Conservation (phyloP, 2,329 filamentous ascomycete species). For the Epichloe gansuensis region DNA sequence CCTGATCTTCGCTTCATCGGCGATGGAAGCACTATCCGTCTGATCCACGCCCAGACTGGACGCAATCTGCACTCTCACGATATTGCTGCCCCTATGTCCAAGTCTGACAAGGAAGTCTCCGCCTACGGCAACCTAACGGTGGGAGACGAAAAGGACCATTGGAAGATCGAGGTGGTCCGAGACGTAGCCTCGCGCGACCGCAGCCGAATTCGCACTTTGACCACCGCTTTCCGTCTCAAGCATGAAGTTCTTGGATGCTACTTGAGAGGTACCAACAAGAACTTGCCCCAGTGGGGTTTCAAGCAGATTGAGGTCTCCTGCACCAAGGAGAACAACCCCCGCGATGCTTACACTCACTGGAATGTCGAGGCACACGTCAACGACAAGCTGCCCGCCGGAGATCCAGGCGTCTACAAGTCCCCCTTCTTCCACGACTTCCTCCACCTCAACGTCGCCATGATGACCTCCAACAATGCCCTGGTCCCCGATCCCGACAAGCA, state of each 20-base stretch:
- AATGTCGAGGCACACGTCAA: constrained; percentile 94
- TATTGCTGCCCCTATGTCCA: constrained; percentile 77
- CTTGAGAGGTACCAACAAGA: constrained; percentile 86
- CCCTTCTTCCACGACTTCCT: constrained; percentile 97
- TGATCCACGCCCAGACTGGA: constrained; percentile 90
- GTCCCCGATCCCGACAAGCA: constrained; percentile 98
- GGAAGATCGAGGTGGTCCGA: constrained; percentile 81
- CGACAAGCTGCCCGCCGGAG: constrained; percentile 76
- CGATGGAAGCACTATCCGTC: constrained; percentile 65
- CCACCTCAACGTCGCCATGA: constrained; percentile 97
- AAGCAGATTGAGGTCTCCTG: constrained; percentile 98
- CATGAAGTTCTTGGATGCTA: constrained; percentile 81
- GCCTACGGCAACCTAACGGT: constrained; percentile 91
- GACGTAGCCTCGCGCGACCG: constrained; percentile 80
- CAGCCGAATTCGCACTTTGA: constrained; percentile 77
- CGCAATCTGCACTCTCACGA: constrained; percentile 94
- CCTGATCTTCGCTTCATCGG: constrained; percentile 58
- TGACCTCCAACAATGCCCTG: constrained; percentile 98
- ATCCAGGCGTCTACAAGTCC: constrained; percentile 87
- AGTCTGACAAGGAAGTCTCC: constrained; percentile 85
- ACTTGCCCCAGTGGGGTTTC: constrained; percentile 97
- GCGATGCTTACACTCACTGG: constrained; percentile 95
- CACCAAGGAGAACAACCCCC: constrained; percentile 81
- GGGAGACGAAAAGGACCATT: constrained; percentile 96
- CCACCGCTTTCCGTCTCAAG: constrained; percentile 80